Conservation (phyloP, 2,329 filamentous ascomycete genomes). For the Xylariaceae sp. region DNA sequence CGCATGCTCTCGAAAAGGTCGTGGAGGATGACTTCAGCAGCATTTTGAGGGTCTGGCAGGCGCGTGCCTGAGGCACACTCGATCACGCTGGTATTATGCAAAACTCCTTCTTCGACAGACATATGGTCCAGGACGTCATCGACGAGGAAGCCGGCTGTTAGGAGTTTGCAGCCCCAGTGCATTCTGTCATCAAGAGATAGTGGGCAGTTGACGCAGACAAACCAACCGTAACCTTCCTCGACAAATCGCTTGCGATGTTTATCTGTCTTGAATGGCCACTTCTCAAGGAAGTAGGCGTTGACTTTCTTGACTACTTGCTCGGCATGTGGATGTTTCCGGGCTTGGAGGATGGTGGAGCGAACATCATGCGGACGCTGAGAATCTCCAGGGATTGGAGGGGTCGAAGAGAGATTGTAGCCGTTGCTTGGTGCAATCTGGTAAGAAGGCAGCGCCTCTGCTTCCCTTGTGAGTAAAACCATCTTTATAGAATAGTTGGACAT, state of each 20-base stretch:
- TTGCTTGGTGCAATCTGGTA: not conserved
- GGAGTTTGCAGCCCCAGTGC: conserved; percentile 4
- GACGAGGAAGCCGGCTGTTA: conserved; percentile 4
- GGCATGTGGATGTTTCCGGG: not conserved
- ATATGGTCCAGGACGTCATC: not conserved
- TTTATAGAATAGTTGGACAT: too few species aligned
- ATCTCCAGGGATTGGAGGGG: not conserved
- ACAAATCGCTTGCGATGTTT: conserved; percentile 8
- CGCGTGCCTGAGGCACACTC: not conserved
- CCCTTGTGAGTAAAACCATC: not conserved
- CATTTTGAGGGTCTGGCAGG: not conserved
- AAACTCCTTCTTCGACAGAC: conserved; percentile 1
- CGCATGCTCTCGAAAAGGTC: not conserved
- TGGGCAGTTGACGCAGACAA: conserved; percentile 3
- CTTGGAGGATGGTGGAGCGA: not conserved
- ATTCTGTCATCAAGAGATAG: conserved; percentile 4
- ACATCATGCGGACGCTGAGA: not conserved
- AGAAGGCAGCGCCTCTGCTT: not conserved
- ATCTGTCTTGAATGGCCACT: conserved; percentile 8
- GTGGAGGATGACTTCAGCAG: not conserved
- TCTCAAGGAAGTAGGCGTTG: conserved; percentile 5
- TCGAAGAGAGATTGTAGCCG: not conserved
- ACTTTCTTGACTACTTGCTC: not conserved
- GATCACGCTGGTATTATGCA: not conserved
- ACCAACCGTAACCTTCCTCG: conserved; percentile 6